Percentiles rank a stretch among this genome's conserved stretches.
Evolutionary conservation across 176 grass and related monocot species (phyloP).

Genomic region (Thinopyrum elongatum): DNA sequence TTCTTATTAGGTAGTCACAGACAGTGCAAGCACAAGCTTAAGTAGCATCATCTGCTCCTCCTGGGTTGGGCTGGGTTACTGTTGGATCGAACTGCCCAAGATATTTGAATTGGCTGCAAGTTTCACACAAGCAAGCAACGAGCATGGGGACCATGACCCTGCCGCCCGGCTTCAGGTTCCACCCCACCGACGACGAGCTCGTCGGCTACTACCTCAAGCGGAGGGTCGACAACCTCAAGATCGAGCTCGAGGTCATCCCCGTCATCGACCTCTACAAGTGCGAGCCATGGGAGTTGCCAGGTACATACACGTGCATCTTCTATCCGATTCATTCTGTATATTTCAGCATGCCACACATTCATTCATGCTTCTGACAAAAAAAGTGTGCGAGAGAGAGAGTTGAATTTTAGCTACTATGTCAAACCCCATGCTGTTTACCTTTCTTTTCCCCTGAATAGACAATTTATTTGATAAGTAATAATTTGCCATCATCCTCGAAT

Average conservation of each 20-base stretch:
- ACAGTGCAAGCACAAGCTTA: background rate
- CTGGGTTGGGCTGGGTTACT: background rate
- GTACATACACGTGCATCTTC: constrained; percentile 6
- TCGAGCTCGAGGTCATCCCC: constrained; percentile 94
- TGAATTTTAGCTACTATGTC: constrained; percentile 9
- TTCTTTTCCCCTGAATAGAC: background rate
- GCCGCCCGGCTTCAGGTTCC: constrained; percentile 95
- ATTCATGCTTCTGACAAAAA: background rate
- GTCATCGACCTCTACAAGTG: constrained; percentile 90
- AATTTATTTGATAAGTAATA: background rate
- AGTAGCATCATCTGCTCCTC: background rate
- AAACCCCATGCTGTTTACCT: background rate
- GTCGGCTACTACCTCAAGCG: constrained; percentile 97
- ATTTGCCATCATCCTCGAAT: background rate
- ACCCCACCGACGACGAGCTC: constrained; percentile 89
- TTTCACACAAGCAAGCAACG: background rate
- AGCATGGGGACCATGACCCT: constrained; percentile 54
- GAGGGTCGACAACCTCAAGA: constrained; percentile 77
- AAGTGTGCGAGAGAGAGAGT: background rate
- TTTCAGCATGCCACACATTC: background rate
- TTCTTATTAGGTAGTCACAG: background rate
- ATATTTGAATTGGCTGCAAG: constrained; percentile 37
- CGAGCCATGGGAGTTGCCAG: constrained; percentile 97
- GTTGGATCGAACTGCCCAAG: constrained; percentile 1
- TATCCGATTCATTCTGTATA: background rate